Evolutionary conservation across 306 rosid species (phyloP).

Genomic region (Vigna hirtella): DNA sequence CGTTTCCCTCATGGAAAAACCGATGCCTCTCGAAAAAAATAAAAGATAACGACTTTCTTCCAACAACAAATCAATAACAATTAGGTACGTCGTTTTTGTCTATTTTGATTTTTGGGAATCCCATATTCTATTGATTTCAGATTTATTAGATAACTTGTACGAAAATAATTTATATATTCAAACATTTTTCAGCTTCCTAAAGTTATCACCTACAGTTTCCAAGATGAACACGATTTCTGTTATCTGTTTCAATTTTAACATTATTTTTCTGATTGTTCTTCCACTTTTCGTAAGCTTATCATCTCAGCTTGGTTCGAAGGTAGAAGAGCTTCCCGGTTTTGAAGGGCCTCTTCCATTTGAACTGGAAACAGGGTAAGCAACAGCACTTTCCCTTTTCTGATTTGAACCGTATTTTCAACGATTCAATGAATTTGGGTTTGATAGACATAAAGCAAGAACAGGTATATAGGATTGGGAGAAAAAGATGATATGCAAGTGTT

Average conservation of each 20-base stretch:
- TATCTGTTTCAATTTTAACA: background rate
- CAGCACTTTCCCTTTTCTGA: background rate
- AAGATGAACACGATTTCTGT: background rate
- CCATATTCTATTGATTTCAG: too few species aligned
- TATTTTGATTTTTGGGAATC: too few species aligned
- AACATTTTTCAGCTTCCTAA: too few species aligned
- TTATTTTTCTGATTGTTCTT: background rate
- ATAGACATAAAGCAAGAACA: background rate
- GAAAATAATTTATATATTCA: too few species aligned
- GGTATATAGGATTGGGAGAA: slow-evolving; percentile 67
- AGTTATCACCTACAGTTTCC: too few species aligned
- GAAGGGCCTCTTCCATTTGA: slow-evolving; percentile 58
- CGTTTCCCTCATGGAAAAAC: too few species aligned
- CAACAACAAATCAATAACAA: too few species aligned
- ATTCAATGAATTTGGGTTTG: background rate
- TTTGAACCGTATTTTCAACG: background rate
- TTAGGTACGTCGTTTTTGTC: too few species aligned
- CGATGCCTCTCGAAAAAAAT: too few species aligned
- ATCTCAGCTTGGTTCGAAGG: background rate
- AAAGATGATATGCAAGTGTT: slow-evolving; percentile 59
- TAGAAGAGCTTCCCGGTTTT: slow-evolving; percentile 57
- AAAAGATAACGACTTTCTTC: too few species aligned
- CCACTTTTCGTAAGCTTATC: background rate
- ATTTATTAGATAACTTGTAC: too few species aligned
- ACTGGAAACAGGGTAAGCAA: slow-evolving; percentile 61